A percentile compares a stretch with the other conserved stretches of the same genome.
phyloP scores from a whole-genome alignment of 257 asterid genomes.

The Solanum appendiculatum region DNA sequence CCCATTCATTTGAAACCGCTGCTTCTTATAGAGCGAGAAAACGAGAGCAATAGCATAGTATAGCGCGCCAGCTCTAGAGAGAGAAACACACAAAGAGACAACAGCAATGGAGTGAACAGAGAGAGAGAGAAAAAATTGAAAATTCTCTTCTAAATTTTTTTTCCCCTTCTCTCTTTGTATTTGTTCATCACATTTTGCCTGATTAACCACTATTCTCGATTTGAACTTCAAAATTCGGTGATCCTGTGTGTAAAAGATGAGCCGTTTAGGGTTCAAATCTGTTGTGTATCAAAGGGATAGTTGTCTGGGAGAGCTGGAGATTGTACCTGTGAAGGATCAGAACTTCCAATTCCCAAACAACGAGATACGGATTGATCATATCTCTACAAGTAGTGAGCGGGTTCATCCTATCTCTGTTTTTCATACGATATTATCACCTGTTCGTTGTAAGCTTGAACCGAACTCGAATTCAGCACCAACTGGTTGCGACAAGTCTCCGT shows the following conservation, averaged over 20 bases:
- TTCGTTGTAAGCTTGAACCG: slow-evolving; percentile 91
- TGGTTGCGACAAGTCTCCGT: slow-evolving; percentile 38
- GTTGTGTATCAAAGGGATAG: slow-evolving; percentile 66
- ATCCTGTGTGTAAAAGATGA: slow-evolving; percentile 19
- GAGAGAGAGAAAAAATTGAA: neutral
- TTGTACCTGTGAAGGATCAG: slow-evolving; percentile 48
- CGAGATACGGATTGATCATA: slow-evolving; percentile 79
- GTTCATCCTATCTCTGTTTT: slow-evolving; percentile 78
- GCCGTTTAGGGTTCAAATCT: slow-evolving; percentile 86
- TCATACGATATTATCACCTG: slow-evolving; percentile 60
- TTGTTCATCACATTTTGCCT: neutral
- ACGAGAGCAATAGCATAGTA: neutral
- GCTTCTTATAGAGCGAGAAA: slow-evolving; percentile 22
- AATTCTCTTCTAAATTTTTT: neutral
- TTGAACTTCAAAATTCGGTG: neutral
- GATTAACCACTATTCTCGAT: neutral
- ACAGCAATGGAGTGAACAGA: slow-evolving; percentile 7
- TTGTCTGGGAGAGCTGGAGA: slow-evolving; percentile 70
- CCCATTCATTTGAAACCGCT: slow-evolving; percentile 36
- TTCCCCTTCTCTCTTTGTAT: neutral
- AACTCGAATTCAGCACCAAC: slow-evolving; percentile 16
- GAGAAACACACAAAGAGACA: slow-evolving; percentile 17
- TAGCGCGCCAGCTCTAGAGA: slow-evolving; percentile 8
- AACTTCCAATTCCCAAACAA: slow-evolving; percentile 69
- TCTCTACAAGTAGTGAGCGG: slow-evolving; percentile 61